A percentile compares a stretch with the other conserved stretches of the same genome.
Conservation (phyloP, 495 filamentous ascomycete species). For the Filosporella fistucella region DNA sequence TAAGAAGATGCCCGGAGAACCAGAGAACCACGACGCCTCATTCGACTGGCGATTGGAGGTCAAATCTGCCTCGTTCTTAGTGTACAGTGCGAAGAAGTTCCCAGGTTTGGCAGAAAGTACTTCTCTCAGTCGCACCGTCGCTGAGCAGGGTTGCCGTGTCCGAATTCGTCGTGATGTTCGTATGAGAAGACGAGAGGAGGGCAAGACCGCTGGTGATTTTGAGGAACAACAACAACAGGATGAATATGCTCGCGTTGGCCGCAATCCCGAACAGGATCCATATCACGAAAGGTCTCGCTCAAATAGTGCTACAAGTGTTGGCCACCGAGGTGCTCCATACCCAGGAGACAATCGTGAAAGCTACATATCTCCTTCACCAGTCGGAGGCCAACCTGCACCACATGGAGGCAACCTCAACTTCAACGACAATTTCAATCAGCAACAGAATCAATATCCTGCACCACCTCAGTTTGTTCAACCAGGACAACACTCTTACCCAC, state of each 20-base stretch:
- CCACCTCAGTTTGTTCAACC: neutral
- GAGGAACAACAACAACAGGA: constrained; percentile 33
- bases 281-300: constrained; percentile 10
- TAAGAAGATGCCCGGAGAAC: constrained; percentile 27
- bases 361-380: constrained; percentile 3
- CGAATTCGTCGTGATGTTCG: constrained; percentile 94
- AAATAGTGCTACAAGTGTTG: constrained; percentile 4
- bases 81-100: constrained; percentile 98
- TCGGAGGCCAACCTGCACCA: neutral
- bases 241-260: constrained; percentile 8
- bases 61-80: constrained; percentile 79
- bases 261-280: constrained; percentile 4
- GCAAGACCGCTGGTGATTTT: constrained; percentile 55
- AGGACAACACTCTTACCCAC: constrained; percentile 9
- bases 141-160: constrained; percentile 95
- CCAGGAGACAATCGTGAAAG: neutral
- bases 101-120: constrained; percentile 92
- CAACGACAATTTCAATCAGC: constrained; percentile 35
- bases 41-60: constrained; percentile 67
- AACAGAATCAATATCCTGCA: constrained; percentile 38
- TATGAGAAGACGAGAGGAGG: constrained; percentile 83
- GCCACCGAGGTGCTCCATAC: neutral
- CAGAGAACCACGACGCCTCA: constrained; percentile 25
- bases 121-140: constrained; percentile 79
- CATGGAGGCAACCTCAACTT: constrained; percentile 17